Evolutionary conservation across 2,329 filamentous ascomycete species (phyloP).

Genomic region (Colletotrichum cordylinicola): DNA sequence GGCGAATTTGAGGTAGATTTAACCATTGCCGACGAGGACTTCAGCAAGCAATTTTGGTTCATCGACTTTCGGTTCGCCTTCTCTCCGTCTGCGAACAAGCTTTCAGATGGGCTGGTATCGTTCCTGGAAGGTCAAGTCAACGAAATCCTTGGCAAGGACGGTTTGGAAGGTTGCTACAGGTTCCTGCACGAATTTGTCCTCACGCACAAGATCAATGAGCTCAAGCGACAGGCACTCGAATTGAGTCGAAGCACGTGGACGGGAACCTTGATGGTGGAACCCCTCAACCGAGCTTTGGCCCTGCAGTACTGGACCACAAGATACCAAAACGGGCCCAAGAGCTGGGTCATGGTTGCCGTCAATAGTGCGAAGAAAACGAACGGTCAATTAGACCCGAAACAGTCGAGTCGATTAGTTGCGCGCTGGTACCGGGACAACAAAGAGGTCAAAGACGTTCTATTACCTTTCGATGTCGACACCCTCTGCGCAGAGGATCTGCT

Average conservation of each 20-base stretch:
- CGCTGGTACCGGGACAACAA: conserved; percentile 88
- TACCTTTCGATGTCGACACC: conserved; percentile 69
- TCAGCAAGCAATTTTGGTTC: conserved; percentile 87
- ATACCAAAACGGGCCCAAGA: conserved; percentile 69
- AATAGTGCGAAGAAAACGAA: conserved; percentile 64
- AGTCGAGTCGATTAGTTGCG: conserved; percentile 62
- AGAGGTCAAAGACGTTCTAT: conserved; percentile 71
- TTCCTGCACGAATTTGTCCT: conserved; percentile 87
- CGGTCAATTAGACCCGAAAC: conserved; percentile 42
- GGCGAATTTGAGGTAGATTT: conserved; percentile 93
- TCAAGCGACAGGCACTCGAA: conserved; percentile 77
- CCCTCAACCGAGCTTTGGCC: conserved; percentile 80
- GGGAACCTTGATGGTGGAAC: conserved; percentile 77
- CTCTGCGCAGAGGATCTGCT: conserved; percentile 80
- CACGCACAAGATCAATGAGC: conserved; percentile 87
- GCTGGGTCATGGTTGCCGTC: conserved; percentile 89
- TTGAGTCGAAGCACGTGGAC: conserved; percentile 78
- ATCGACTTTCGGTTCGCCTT: conserved; percentile 91
- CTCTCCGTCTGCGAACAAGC: conserved; percentile 65
- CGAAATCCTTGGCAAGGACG: conserved; percentile 69
- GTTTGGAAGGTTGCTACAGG: conserved; percentile 81
- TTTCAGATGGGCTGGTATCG: conserved; percentile 68
- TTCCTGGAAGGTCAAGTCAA: conserved; percentile 78
- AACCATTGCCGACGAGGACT: conserved; percentile 86
- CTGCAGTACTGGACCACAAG: conserved; percentile 89